Base-by-base conservation (phyloP, 768 basidiomycete genomes). In the Serendipita vermifera region DNA sequence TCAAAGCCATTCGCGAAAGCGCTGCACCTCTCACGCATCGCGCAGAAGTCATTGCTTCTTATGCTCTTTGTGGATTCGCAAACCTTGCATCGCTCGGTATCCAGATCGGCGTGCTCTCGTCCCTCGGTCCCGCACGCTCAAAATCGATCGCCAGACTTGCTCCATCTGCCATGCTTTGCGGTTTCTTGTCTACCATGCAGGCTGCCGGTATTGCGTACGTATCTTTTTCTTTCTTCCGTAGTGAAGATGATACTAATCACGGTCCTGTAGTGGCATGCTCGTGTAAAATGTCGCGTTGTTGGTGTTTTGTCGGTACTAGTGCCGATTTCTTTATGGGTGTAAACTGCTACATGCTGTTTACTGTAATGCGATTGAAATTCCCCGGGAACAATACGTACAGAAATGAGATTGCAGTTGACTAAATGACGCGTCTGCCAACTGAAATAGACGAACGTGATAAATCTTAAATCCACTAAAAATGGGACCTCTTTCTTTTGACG, bases 51-150 rank as follows among this genome's bases (percentile, higher is more conserved):
- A 91, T 93, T 62, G 81, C 85, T 13, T 81, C 84, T 32, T 94
- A 92, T 66, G 83, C 85, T 14, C 80, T 93, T 14, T 92, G 89
- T 68, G 92, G 92, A 7, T 94, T 94, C 64, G 87, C 87, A 58
- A 93, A 93, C 66, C 72, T 89, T 40, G 80, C 84, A 56, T 87
- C 87, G 5, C 72, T 91, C 24, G 91, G 90, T 64, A 89, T 93
- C 62, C 87, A 91, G 67, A 79, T 87, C 58, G 85, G 85, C 64
- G 85, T 86, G 65, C 72, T 86, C 48, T 72, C 74, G 43, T 80
- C 82, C 22, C 73, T 86, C 26, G 85, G 84, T 20, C 84, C 85
- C 3, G 73, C 82, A 22, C 78, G 82, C 59, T 74, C 76, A 55
- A 84, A 78, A 64, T 71, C 77, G 60, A 92, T 94, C 62, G 82